A percentile compares a stretch with the other conserved stretches of the same genome.
These are phyloP conservation scores for Diversispora eburnea DNA, from an alignment of 192 early-diverging fungal species.

Conservation along the genomic window DNA sequence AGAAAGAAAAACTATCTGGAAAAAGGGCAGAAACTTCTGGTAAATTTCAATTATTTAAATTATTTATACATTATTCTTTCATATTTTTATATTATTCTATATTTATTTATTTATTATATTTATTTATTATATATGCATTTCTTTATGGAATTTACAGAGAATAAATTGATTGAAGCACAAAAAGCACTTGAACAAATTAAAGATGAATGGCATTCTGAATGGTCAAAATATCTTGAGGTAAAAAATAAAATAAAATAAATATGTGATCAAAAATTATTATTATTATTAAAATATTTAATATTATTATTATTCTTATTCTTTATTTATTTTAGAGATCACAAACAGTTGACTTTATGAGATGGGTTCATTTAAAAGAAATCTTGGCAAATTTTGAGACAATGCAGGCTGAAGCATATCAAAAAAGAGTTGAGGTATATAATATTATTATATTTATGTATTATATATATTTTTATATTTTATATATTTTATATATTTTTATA, in stretches of 20 bases:
- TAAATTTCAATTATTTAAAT: background rate
- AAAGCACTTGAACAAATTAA: constrained; percentile 31
- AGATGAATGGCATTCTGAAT: constrained; percentile 33
- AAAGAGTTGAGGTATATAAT: constrained; percentile 29
- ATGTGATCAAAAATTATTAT: background rate
- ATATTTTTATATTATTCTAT: background rate
- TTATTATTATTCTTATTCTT: background rate
- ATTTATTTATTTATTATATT: background rate
- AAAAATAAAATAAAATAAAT: too few species aligned
- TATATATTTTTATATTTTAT: background rate
- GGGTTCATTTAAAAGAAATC: constrained; percentile 36
- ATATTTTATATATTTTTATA: background rate
- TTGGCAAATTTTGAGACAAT: constrained; percentile 36
- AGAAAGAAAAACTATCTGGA: constrained; percentile 9
- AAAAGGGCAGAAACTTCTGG: constrained; percentile 8
- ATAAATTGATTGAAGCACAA: constrained; percentile 34
- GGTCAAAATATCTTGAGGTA: background rate
- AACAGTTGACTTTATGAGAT: constrained; percentile 35
- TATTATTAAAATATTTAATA: background rate
- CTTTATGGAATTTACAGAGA: background rate
- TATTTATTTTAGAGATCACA: constrained; percentile 37
- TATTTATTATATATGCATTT: background rate
- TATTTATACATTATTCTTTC: background rate
- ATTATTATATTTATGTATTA: background rate
- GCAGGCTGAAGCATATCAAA: constrained; percentile 35